Evolutionary conservation across 306 rosid species (phyloP).

Genomic region (Begonia masoniana): DNA sequence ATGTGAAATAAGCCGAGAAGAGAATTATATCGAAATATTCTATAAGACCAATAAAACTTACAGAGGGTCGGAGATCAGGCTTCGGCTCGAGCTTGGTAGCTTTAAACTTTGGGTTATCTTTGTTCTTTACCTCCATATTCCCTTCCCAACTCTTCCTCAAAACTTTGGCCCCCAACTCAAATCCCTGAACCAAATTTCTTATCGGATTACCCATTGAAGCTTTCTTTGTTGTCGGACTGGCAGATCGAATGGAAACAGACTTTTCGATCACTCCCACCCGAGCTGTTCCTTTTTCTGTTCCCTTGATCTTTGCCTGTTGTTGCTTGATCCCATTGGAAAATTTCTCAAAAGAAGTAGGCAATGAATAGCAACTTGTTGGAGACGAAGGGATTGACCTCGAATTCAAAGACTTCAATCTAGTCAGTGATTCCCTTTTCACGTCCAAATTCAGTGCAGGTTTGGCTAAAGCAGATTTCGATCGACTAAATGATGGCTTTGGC

Average conservation of each 20-base stretch:
- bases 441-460: constrained; percentile 37
- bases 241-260: constrained; percentile 37
- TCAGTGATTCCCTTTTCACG: constrained; percentile 49
- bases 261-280: constrained; percentile 41
- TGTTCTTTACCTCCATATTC: constrained; percentile 56
- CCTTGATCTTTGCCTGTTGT: constrained; percentile 13
- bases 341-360: constrained; percentile 83
- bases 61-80: constrained; percentile 48
- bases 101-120: constrained; percentile 48
- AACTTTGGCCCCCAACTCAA: constrained; percentile 87
- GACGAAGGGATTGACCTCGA: constrained; percentile 78
- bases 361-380: constrained; percentile 73
- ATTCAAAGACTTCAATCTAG: constrained; percentile 62
- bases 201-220: constrained; percentile 38
- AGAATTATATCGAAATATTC: no score
- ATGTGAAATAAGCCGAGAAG: no score
- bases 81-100: constrained; percentile 48
- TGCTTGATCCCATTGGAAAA: constrained; percentile 63
- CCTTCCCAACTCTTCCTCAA: constrained; percentile 99
- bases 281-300: constrained; percentile 18
- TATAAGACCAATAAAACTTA: constrained; percentile 27
- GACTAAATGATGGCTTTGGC: constrained; percentile 14
- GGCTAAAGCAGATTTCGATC: constrained; percentile 36
- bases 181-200: constrained; percentile 58
- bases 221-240: constrained; percentile 46